Conservation (phyloP, 495 filamentous ascomycete genomes). For the Penicillium lagena region DNA sequence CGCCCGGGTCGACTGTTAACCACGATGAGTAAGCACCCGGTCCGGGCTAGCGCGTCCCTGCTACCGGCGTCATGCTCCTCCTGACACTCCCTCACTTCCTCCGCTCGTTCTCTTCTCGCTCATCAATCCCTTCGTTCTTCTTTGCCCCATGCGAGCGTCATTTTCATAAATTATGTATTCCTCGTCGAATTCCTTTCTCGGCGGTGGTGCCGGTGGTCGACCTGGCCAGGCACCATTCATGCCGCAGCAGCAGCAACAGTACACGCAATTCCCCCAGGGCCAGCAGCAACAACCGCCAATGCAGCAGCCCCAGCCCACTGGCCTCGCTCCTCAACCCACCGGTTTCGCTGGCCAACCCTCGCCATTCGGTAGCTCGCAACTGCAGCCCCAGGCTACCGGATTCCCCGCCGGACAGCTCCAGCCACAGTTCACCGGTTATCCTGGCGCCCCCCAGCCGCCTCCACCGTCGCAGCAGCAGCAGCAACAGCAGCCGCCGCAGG, state of each 20-base stretch:
- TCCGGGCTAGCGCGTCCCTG: slow-evolving; percentile 20
- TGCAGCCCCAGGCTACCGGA: slow-evolving; percentile 52
- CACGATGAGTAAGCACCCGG: slow-evolving; percentile 16
- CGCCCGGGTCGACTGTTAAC: no score
- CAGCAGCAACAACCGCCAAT: slow-evolving; percentile 5
- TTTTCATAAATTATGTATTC: slow-evolving; percentile 65
- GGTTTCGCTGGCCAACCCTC: slow-evolving; percentile 40
- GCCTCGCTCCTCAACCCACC: slow-evolving; percentile 47
- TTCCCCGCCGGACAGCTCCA: slow-evolving; percentile 58
- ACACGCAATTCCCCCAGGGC: slow-evolving; percentile 48
- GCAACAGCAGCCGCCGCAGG: slow-evolving; percentile 12
- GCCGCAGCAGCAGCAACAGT: slow-evolving; percentile 41
- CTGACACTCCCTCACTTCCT: slow-evolving; percentile 16
- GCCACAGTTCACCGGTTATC: slow-evolving; percentile 51
- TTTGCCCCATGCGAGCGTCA: slow-evolving; percentile 21
- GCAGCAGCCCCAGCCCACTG: slow-evolving; percentile 52
- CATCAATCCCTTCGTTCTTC: slow-evolving; percentile 15
- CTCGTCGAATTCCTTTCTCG: slow-evolving; percentile 76
- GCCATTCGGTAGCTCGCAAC: slow-evolving; percentile 27
- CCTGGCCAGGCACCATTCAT: slow-evolving; percentile 55
- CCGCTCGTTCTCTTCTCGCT: slow-evolving; percentile 12
- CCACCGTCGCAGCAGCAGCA: slow-evolving; percentile 41
- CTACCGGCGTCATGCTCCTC: slow-evolving; percentile 25
- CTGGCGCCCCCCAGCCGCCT: slow-evolving; percentile 37
- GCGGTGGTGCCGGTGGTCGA: slow-evolving; percentile 66